Conservation (phyloP, 495 filamentous ascomycete genomes). For the Cercophora sp. region DNA sequence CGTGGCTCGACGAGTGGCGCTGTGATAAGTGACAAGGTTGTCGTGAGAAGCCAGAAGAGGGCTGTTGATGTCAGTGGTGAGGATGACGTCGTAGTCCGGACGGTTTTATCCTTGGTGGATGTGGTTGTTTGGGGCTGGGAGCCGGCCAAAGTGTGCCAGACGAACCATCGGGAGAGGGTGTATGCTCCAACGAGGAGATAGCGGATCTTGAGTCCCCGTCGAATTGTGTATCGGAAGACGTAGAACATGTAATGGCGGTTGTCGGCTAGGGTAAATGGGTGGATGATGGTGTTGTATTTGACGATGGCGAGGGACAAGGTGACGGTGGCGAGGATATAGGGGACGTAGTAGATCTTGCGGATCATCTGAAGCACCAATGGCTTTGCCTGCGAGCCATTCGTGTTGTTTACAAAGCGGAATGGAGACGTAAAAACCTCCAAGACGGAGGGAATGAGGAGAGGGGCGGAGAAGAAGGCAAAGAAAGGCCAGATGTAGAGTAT, state of each 20-base stretch:
- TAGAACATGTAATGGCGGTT: constrained; percentile 98
- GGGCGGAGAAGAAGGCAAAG: constrained; percentile 81
- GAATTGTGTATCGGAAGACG: constrained; percentile 79
- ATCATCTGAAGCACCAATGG: neutral
- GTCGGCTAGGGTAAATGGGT: constrained; percentile 94
- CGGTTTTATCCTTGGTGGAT: neutral
- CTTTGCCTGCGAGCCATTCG: neutral
- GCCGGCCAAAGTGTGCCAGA: constrained; percentile 44
- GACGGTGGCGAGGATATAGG: constrained; percentile 23
- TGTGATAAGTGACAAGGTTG: constrained; percentile 71
- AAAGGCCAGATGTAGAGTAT: constrained; percentile 95
- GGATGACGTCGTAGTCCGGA: neutral
- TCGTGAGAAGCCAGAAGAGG: constrained; percentile 67
- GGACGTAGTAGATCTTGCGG: constrained; percentile 17
- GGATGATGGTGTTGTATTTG: constrained; percentile 84
- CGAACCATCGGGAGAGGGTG: constrained; percentile 58
- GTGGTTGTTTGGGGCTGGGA: neutral
- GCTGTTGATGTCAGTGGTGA: constrained; percentile 34
- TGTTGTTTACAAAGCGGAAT: neutral
- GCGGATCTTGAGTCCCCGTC: constrained; percentile 55
- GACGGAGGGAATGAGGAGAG: constrained; percentile 58
- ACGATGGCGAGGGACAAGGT: constrained; percentile 47
- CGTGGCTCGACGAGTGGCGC: constrained; percentile 91
- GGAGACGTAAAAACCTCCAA: constrained; percentile 12
- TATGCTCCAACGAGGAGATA: constrained; percentile 60